Evolutionary conservation across 2,329 filamentous ascomycete genomes (phyloP), one percentile per base, ranked within the genome.

Genomic region (Penicillium sp.): DNA sequence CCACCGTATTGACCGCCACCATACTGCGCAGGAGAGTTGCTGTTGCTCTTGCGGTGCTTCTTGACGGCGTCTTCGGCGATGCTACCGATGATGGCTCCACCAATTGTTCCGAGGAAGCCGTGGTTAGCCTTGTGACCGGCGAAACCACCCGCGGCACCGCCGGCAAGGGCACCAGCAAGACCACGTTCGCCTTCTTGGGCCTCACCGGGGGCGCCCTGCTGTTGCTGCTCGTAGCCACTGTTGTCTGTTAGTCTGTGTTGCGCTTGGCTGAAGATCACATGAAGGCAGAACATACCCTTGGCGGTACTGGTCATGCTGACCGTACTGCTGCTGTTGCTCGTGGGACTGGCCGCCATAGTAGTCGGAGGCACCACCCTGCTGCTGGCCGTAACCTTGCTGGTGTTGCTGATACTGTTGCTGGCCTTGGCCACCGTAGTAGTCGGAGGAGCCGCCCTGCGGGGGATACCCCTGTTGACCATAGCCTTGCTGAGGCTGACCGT

Each of bases 101-200:
- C 74, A 35, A 77, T 66, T 5, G 74, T 69, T 50, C 75, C 75
- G 42, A 77, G 67, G 59, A 77, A 63, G 27, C 75, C 75, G 62
- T 77, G 75, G 55, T 72, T 66, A 54, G 69, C 72, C 61, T 77
- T 72, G 66, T 74, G 70, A 49, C 75, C 75, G 18, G 66, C 70
- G 41, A 69, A 76, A 29, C 70, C 74, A 48, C 75, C 75, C n/a
- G 72, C 67, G 9, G 72, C 64, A 55, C 73, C 74, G 49, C 75
- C 75, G 27, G 73, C 73, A 37, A 76, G 53, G 13, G 75, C 75
- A 33, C 75, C 75, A 43, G 71, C 68, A 14, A 77, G 63, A 52
- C 75, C 75, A 57, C 74, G 72, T 49, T 77, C 74, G 46, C 69
- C 70, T 0, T 74, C 72, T 54, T 72, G 69, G 38, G 70, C 70